Conservation (phyloP, 2,329 filamentous ascomycete genomes). For the Aspergillus ochraceoroseus region DNA sequence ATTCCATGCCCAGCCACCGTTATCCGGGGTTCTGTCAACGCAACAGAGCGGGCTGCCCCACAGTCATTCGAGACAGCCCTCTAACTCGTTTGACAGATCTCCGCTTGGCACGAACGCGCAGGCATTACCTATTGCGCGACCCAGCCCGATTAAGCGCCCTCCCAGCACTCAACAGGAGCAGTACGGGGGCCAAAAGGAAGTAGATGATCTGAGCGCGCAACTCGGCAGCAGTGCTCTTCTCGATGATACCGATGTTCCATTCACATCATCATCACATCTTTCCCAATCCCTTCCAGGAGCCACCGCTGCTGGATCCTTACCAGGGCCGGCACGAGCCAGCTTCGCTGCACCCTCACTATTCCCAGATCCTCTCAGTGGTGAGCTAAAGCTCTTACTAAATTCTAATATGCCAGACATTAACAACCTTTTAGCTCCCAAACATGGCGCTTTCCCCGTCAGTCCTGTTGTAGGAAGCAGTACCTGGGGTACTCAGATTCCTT, state of each 20-base stretch:
- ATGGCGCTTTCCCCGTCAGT: constrained; percentile 32
- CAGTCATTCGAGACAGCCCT: constrained; percentile 70
- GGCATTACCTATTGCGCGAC: constrained; percentile 71
- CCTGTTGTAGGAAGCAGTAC: constrained; percentile 29
- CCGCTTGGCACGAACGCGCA: constrained; percentile 56
- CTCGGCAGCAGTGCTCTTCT: constrained; percentile 87
- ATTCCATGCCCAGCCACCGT: constrained; percentile 45
- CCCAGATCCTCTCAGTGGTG: constrained; percentile 42
- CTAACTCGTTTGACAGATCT: constrained; percentile 56
- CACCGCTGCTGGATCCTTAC: constrained; percentile 50
- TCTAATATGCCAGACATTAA: constrained; percentile 12
- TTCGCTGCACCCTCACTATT: constrained; percentile 42
- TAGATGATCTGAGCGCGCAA: constrained; percentile 70
- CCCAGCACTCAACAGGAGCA: constrained; percentile 60
- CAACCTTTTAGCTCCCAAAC: constrained; percentile 29
- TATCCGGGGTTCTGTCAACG: constrained; percentile 31
- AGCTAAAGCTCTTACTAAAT: constrained; percentile 19
- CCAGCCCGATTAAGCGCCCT: constrained; percentile 82
- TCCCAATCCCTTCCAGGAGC: constrained; percentile 47
- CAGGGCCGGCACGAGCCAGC: constrained; percentile 40
- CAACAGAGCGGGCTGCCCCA: constrained; percentile 43
- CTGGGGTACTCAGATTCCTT: constrained; percentile 37
- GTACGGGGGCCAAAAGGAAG: constrained; percentile 48
- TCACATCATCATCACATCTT: constrained; percentile 48
- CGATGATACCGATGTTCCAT: constrained; percentile 65